Conservation (phyloP, 2,329 filamentous ascomycete genomes). For the Epichloe bromicola region DNA sequence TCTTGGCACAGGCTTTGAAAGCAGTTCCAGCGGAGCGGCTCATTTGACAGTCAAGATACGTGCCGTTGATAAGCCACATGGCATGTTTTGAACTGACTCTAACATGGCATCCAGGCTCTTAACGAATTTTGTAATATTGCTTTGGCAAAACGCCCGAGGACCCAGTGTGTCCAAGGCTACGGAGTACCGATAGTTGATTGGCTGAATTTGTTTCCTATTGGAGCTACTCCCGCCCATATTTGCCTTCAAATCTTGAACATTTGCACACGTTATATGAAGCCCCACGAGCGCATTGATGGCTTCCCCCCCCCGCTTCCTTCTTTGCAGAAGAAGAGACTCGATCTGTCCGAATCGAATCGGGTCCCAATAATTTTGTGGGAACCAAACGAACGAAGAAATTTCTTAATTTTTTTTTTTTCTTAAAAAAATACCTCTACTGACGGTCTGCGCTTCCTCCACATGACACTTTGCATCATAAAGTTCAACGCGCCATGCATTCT, state of each 20-base stretch:
- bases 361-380: no score
- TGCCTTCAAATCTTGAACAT: neutral
- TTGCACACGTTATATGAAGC: neutral
- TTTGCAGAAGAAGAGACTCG: no score
- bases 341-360: no score
- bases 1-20: no score
- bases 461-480: neutral
- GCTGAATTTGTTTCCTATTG: neutral
- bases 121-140: neutral
- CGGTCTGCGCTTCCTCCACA: neutral
- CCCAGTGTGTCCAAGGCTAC: neutral
- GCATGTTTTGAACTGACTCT: neutral
- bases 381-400: no score
- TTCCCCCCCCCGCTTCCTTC: neutral
- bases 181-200: neutral
- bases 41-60: neutral
- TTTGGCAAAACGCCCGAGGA: neutral
- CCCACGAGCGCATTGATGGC: constrained; percentile 3
- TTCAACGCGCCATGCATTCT: neutral
- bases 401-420: no score
- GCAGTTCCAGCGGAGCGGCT: neutral
- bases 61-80: neutral
- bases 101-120: neutral
- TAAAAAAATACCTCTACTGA: constrained; percentile 36
- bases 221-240: neutral